Percentiles rank a stretch among this genome's conserved stretches.
Conservation (phyloP, 139 green algal species). For the Ettlia oleoabundans region DNA sequence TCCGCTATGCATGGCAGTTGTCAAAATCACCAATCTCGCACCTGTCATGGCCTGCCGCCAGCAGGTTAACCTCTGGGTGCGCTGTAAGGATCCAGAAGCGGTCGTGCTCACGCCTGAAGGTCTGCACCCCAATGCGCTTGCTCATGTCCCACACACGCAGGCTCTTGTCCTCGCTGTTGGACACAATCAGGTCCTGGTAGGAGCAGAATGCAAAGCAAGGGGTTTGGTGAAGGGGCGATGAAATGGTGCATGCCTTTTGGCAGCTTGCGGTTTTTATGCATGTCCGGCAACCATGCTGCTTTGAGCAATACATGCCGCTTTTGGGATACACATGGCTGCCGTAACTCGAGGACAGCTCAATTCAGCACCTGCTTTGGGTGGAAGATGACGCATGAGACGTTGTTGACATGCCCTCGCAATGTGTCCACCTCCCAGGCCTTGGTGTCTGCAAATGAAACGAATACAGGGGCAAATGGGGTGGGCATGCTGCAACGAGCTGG, state of each 20-base stretch:
- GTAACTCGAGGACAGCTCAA: no score
- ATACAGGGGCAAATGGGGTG: not conserved
- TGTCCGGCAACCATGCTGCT: no score
- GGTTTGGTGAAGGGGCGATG: not conserved
- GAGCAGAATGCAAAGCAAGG: not conserved
- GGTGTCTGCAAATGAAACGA: slow-evolving; percentile 83
- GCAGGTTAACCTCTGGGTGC: slow-evolving; percentile 98
- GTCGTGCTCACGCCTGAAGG: slow-evolving; percentile 85
- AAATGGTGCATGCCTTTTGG: no score
- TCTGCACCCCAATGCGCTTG: slow-evolving; percentile 90
- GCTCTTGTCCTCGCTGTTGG: slow-evolving; percentile 98
- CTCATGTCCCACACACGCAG: slow-evolving; percentile 99
- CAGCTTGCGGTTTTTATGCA: no score
- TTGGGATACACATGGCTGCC: no score
- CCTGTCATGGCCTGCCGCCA: slow-evolving; percentile 97
- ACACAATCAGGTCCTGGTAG: slow-evolving; percentile 96
- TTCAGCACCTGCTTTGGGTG: slow-evolving; percentile 90
- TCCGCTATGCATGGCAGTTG: no score
- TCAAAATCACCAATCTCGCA: slow-evolving; percentile 12
- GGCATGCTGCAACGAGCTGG: no score
- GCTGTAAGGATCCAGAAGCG: slow-evolving; percentile 97
- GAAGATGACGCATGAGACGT: slow-evolving; percentile 99
- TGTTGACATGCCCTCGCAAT: slow-evolving; percentile 99
- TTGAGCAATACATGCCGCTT: no score
- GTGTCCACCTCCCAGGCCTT: slow-evolving; percentile 99